Base-by-base conservation (phyloP, 1,284 basidiomycete genomes). In the Agroathelia rolfsii region DNA sequence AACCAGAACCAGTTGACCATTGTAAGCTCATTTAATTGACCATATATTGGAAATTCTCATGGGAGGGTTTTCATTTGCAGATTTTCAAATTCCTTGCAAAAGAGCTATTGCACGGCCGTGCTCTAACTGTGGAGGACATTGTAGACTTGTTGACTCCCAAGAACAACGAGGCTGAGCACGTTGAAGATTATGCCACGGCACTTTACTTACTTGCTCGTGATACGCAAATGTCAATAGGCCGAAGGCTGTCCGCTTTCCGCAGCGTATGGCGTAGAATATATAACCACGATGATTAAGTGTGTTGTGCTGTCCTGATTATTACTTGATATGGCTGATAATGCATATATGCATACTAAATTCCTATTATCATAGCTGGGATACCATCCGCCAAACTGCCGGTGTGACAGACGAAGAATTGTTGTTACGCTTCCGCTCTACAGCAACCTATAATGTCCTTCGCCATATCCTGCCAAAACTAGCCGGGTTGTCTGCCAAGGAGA, bases 201-300 rank as follows among this genome's bases (percentile, higher is more conserved):
- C 53, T 86, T 35, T 69, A 78, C 22, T 47, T 86, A 12, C 60
- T 85, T 19, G 55, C 61, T 12, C 66, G 66, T 28, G 67, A 64
- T 10, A 67, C 42, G 80, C 81, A 43, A 47, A 61, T 48, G 18
- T 3, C n/a, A 3, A 19, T 20, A 17, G 70, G 69, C 14, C 65
- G 92, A 31, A 69, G 69, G 49, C 49, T 69, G 22, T 72, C 82
- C 18, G 78, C 83, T 2, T 69, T 88, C 47, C 63, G 75, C 25
- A 73, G 72, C 19, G 67, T 87, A 12, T 96, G 92, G 93, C 69
- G 90, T 23, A 66, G 93, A 18, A 72, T 93, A 28, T 93, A 87
- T 48, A 66, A 85, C 26, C 76, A 85, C 34, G 90, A 96, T 51
- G 77, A 95, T 87, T 93, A 51, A 46, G 77, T 61, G 6, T 18